Evolutionary conservation across 768 basidiomycete genomes (phyloP), one percentile per base, ranked within the genome.

Genomic region (Auriscalpium orientale): DNA sequence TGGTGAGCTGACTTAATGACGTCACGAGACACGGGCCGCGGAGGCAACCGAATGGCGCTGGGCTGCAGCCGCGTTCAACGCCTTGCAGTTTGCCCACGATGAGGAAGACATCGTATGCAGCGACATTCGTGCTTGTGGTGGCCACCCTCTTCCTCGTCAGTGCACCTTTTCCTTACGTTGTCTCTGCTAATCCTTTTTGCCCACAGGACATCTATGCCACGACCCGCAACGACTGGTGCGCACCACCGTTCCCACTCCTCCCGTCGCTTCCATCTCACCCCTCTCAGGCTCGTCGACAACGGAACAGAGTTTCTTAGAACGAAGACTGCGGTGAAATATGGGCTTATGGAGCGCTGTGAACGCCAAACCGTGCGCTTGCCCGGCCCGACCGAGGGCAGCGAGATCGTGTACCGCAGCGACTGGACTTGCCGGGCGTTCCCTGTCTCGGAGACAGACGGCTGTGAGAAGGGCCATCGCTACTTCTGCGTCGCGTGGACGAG

Each of bases 401-500:
- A 71, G 45, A 61, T 81, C 50, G 71, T 76, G 37, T 84, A 82
- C 67, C 18, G 18, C 37, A 74, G 76, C 4, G 74, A 80, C 12
- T 82, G 76, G 62, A 69, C 82, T 49, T 91, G 89, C 60, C 81
- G 86, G 51, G 63, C 70, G 6, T 91, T 90, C 67, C 89, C 89
- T 4, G 68, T 72, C 48, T 74, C 78, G 16, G 79, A 78, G 1
- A 66, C 66, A 35, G 77, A 79, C 59, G 60, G 63, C 12, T 79
- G 77, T 55, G 77, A 79, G 54, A 61, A 79, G 46, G 79, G 83
- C 58, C 83, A 85, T 57, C 69, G 72, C 37, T 54, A 68, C 0
- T 82, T 87, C 65, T 90, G 88, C 67, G 76, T 79, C 8, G 73
- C 77, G 38, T 90, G 89, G 89, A 79, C 76, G 3, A 87, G 82